phyloP scores from a whole-genome alignment of 208 protist genomes.

The Phytomonas sp. region DNA sequence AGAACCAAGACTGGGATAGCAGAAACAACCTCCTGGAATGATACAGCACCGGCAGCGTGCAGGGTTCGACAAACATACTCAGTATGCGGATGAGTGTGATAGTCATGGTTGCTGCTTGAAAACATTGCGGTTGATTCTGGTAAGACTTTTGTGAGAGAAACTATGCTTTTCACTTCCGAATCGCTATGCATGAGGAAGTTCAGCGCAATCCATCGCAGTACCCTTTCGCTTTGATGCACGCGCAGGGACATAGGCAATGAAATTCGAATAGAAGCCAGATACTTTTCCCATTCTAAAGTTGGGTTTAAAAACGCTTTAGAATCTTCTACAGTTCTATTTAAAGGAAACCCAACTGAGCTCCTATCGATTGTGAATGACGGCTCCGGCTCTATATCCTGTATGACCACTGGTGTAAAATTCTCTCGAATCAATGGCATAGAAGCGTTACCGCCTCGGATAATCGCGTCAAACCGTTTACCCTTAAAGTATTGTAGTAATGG shows the following conservation, averaged over 20 bases:
- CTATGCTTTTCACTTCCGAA: conserved; percentile 20
- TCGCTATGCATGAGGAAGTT: conserved; percentile 23
- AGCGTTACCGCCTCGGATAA: conserved; percentile 33
- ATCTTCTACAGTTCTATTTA: background rate
- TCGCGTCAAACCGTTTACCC: conserved; percentile 44
- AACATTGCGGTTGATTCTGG: conserved; percentile 33
- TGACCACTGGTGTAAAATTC: conserved; percentile 10
- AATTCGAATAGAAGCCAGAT: conserved; percentile 38
- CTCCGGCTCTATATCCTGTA: conserved; percentile 3
- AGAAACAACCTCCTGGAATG: conserved; percentile 87
- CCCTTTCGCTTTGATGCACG: conserved; percentile 65
- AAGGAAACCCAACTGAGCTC: background rate
- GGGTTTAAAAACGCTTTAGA: background rate
- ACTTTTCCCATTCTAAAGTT: conserved; percentile 45
- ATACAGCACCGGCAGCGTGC: conserved; percentile 74
- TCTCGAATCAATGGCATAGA: conserved; percentile 13
- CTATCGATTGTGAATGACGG: background rate
- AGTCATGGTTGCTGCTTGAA: conserved; percentile 65
- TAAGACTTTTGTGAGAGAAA: conserved; percentile 28
- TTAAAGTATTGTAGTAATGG: conserved; percentile 77
- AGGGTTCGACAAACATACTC: conserved; percentile 80
- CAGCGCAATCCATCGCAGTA: conserved; percentile 25
- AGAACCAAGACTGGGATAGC: conserved; percentile 72
- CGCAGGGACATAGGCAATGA: conserved; percentile 85
- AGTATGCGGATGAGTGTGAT: conserved; percentile 52